Percentiles rank a stretch among this genome's conserved stretches.
phyloP scores from a whole-genome alignment of 1,284 basidiomycete species.

The Ceratobasidium sp. region DNA sequence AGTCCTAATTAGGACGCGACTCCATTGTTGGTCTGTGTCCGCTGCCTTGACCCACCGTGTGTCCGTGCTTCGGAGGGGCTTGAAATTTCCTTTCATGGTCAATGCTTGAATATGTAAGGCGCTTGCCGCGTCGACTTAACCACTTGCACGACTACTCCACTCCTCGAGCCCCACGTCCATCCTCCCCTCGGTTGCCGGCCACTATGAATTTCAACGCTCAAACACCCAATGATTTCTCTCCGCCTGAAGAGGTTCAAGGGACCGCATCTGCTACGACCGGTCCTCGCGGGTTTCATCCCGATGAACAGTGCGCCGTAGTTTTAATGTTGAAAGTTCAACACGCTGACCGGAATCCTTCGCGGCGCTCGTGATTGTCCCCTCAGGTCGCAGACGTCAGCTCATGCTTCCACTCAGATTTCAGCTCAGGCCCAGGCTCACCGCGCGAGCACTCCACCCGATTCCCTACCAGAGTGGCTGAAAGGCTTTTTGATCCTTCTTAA shows the following conservation, averaged over 20 bases:
- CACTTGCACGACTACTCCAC: not conserved
- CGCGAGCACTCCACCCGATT: not conserved
- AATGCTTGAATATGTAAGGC: not conserved
- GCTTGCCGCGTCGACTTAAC: not conserved
- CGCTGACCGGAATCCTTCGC: too few relatives aligned
- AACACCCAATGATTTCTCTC: not conserved
- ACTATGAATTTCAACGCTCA: not conserved
- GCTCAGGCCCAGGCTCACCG: too few relatives aligned
- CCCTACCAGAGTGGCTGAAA: conserved; percentile 1
- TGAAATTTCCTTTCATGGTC: not conserved
- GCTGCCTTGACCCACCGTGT: conserved; percentile 1
- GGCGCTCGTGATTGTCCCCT: not conserved
- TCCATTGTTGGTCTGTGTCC: not conserved
- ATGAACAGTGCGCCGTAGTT: not conserved
- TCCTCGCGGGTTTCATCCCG: not conserved
- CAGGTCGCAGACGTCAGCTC: not conserved
- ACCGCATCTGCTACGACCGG: too few relatives aligned
- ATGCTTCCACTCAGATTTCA: too few relatives aligned
- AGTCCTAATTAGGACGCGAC: not conserved
- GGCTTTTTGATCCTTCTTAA: not conserved
- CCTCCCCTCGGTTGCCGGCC: not conserved
- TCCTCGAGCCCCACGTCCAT: not conserved
- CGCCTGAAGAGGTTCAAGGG: not conserved
- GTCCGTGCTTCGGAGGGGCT: conserved; percentile 20
- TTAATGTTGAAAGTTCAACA: not conserved